phyloP scores from a whole-genome alignment of 371 early-diverging fungal species.

The Haplosporangium sp. region DNA sequence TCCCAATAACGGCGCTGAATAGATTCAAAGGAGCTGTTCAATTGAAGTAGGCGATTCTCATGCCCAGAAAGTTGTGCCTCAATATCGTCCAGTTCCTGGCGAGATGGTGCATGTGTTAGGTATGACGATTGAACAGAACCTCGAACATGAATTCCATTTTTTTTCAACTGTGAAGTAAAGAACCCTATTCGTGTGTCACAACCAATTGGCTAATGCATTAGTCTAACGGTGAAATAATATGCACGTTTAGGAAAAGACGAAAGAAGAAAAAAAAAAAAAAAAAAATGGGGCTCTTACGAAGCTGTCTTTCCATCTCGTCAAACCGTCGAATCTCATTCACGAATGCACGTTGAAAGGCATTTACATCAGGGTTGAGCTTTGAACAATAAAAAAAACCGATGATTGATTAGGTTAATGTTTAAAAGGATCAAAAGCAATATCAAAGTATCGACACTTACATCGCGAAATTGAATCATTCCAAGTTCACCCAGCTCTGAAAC shows the following conservation, averaged over 20 bases:
- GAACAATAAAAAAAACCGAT: no score
- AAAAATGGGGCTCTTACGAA: slow-evolving; percentile 70
- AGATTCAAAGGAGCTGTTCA: slow-evolving; percentile 89
- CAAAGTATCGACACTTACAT: slow-evolving; percentile 65
- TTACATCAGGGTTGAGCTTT: slow-evolving; percentile 92
- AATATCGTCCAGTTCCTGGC: slow-evolving; percentile 95
- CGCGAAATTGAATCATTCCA: slow-evolving; percentile 94
- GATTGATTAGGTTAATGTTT: neutral
- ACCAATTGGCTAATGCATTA: neutral
- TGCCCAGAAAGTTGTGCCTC: slow-evolving; percentile 84
- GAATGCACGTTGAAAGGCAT: slow-evolving; percentile 97
- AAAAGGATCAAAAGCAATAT: no score
- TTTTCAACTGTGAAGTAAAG: slow-evolving; percentile 84
- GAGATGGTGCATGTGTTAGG: slow-evolving; percentile 78
- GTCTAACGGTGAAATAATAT: neutral
- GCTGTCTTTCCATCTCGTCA: slow-evolving; percentile 94
- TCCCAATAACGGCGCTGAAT: slow-evolving; percentile 89
- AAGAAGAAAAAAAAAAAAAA: neutral
- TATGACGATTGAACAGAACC: slow-evolving; percentile 66
- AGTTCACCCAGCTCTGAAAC: slow-evolving; percentile 96
- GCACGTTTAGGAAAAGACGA: neutral
- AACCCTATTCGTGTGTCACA: slow-evolving; percentile 67
- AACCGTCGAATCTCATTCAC: slow-evolving; percentile 91
- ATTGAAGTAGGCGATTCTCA: slow-evolving; percentile 84
- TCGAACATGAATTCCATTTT: slow-evolving; percentile 79